Percentiles rank a stretch among this genome's conserved stretches.
Conservation (phyloP, 176 grass and related monocot genomes). For the Luzula sylvatica region DNA sequence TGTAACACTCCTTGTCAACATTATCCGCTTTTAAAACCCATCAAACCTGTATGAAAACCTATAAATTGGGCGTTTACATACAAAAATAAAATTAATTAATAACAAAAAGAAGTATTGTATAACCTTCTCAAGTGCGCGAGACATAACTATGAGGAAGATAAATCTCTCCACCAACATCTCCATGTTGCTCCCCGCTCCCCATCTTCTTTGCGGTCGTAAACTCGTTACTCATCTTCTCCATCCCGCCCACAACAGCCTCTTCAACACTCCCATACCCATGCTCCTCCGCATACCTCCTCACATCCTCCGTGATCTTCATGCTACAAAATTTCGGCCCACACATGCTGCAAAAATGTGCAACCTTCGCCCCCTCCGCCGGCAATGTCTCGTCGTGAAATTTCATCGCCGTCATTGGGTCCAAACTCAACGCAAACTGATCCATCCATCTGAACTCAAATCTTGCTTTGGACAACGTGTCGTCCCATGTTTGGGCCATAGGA, state of each 20-base stretch:
- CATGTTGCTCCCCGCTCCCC: conserved; percentile 87
- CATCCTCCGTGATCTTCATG: conserved; percentile 98
- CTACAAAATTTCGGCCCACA: conserved; percentile 98
- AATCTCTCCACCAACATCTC: conserved; percentile 94
- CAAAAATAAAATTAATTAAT: conserved; percentile 11
- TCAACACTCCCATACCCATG: conserved; percentile 83
- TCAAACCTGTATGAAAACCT: conserved; percentile 13
- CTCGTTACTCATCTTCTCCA: conserved; percentile 90
- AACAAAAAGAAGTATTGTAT: conserved; percentile 30
- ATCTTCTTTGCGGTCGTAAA: conserved; percentile 82
- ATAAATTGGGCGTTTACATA: conserved; percentile 17
- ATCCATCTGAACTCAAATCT: conserved; percentile 97
- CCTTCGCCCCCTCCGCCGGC: conserved; percentile 94
- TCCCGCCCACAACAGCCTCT: conserved; percentile 79
- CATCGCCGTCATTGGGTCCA: conserved; percentile 96
- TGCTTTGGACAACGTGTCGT: conserved; percentile 87
- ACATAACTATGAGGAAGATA: conserved; percentile 82
- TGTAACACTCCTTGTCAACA: background rate
- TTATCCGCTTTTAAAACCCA: background rate
- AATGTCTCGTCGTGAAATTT: conserved; percentile 93
- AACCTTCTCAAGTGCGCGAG: conserved; percentile 44
- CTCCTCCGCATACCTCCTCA: conserved; percentile 93
- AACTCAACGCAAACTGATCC: conserved; percentile 85
- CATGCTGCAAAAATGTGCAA: conserved; percentile 99
- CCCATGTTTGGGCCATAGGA: conserved; percentile 80